Base-by-base conservation (phyloP, 2,329 filamentous ascomycete species). In the Penicillium expansum region DNA sequence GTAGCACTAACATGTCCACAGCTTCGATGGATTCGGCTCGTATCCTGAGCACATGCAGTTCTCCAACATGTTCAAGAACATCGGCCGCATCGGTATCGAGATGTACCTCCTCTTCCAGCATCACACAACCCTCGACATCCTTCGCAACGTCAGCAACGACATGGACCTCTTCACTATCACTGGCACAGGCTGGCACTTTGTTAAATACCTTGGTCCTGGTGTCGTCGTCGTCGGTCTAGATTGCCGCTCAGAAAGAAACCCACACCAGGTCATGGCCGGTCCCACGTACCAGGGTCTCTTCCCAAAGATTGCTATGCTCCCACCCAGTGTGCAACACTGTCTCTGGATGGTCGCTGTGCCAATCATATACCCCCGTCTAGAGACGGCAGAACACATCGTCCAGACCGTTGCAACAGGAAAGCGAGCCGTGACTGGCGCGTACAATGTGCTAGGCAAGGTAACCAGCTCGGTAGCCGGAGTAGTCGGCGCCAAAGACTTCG, bases 61-160 rank as follows among this genome's bases (percentile, higher is more conserved):
- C 64, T 97, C 92, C 18, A 89, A 96, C 62, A 92, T 97, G 78
- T 97, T 99, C 81, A 97, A 96, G 77, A 97, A 97, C 71, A 96
- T 97, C 69, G 94, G 94, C 24, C 86, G 94, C 37, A 88, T 99
- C 60, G 94, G 92, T 22, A 92, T 95, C 54, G 92, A 97, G 65
- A 97, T 97, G 92, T 99, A 97, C 71, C 82, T 99, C 35, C 83
- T 99, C 8, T 99, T 99, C 81, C 94, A 99, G 71, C 94, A 99
- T 70, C 94, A 99, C 74, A 97, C 94, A 0, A 97, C 93, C 0
- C 82, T 95, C 3, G 94, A 97, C 70, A 90, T 97, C 41, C 84
- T 99, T 56, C 89, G 92, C 51, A 93, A 96, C 66, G 88, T 96
- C 56, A 89, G 83, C 68, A 90, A 90, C 45, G 94, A 99, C 69